These are phyloP conservation scores for Phytophthora pisi DNA, from an alignment of 352 stramenopile genomes.

Conservation along the genomic window DNA sequence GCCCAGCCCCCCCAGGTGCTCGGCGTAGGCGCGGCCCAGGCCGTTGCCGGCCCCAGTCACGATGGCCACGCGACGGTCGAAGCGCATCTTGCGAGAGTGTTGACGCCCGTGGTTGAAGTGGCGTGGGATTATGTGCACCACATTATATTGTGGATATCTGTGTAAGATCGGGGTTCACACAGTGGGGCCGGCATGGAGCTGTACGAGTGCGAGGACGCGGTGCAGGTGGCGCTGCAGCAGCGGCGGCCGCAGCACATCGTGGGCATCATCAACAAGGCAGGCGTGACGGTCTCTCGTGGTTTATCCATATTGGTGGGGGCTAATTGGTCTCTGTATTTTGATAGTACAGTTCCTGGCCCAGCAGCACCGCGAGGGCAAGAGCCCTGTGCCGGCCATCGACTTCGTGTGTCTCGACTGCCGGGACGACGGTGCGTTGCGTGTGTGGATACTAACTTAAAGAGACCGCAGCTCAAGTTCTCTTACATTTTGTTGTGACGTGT, in stretches of 20 bases:
- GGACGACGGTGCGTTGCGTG: constrained; percentile 49
- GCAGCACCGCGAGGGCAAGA: constrained; percentile 38
- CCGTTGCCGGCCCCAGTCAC: constrained; percentile 87
- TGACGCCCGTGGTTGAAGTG: not conserved
- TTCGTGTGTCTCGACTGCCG: constrained; percentile 84
- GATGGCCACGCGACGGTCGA: constrained; percentile 77
- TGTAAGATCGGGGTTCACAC: not conserved
- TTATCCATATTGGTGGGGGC: not conserved
- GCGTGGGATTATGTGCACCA: not conserved
- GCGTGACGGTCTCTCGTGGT: constrained; percentile 5
- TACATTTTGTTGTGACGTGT: not conserved
- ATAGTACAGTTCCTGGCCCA: constrained; percentile 51
- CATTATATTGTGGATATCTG: too few species aligned
- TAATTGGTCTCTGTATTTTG: not conserved
- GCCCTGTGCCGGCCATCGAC: constrained; percentile 45
- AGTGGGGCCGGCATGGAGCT: constrained; percentile 58
- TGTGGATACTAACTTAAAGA: not conserved
- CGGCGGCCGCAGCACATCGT: constrained; percentile 69
- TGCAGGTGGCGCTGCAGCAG: constrained; percentile 76
- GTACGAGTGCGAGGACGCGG: constrained; percentile 79
- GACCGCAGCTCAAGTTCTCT: not conserved
- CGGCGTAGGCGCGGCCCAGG: constrained; percentile 82
- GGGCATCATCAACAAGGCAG: constrained; percentile 79
- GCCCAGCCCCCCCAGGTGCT: constrained; percentile 70
- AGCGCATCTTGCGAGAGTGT: constrained; percentile 45